phyloP scores from a whole-genome alignment of 83 land plant genomes.

The Diphasiastrum complanatum region DNA sequence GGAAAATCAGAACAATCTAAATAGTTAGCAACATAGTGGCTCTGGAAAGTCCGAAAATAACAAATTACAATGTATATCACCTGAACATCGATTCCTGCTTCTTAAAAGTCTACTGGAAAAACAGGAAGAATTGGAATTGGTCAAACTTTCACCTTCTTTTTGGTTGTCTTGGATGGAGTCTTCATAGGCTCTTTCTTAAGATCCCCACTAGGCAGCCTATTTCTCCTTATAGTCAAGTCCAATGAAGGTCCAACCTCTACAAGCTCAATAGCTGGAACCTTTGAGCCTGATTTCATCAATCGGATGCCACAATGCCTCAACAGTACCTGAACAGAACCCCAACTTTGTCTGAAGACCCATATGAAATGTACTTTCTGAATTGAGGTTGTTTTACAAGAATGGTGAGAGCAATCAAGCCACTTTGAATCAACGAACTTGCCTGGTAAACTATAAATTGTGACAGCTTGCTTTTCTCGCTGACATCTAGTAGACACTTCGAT shows the following conservation, averaged over 20 bases:
- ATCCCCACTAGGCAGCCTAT: slow-evolving; percentile 68
- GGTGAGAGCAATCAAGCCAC: too few relatives aligned
- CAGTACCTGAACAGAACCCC: slow-evolving; percentile 18
- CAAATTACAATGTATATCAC: not conserved
- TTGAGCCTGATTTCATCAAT: slow-evolving; percentile 72
- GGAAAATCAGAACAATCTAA: too few relatives aligned
- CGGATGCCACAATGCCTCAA: slow-evolving; percentile 77
- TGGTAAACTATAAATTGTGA: too few relatives aligned
- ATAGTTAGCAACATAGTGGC: too few relatives aligned
- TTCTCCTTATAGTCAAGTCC: slow-evolving; percentile 67
- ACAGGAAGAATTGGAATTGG: too few relatives aligned
- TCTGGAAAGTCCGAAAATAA: not conserved
- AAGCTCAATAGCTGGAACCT: slow-evolving; percentile 70
- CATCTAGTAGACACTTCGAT: not conserved
- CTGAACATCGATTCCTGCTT: too few relatives aligned
- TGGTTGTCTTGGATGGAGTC: slow-evolving; percentile 37
- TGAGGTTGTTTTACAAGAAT: too few relatives aligned
- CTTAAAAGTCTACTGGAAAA: too few relatives aligned
- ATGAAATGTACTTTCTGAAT: too few relatives aligned
- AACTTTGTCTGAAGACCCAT: not conserved
- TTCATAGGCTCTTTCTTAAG: slow-evolving; percentile 73
- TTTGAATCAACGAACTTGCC: too few relatives aligned
- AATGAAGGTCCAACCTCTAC: slow-evolving; percentile 90
- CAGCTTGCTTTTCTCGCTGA: not conserved
- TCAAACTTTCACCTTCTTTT: slow-evolving; percentile 73